Evolutionary conservation across 2,329 filamentous ascomycete species (phyloP), one percentile per base, ranked within the genome.

Genomic region (Exophiala viscosa): DNA sequence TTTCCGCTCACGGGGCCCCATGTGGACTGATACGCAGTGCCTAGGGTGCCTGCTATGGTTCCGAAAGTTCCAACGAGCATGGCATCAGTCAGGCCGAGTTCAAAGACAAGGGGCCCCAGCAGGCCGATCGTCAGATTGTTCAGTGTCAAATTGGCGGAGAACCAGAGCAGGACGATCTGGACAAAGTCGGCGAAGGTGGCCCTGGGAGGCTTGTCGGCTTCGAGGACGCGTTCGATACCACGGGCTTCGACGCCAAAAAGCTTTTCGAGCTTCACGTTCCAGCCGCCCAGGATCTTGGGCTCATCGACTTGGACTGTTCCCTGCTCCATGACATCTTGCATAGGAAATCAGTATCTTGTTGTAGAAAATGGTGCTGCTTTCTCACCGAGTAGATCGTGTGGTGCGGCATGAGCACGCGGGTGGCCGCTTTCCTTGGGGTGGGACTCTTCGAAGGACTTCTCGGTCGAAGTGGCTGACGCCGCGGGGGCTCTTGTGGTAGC

Each of bases 91-190:
- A 72, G 74, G 18, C 70, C 69, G 10, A 76, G 60, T 1, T 62
- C 59, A 49, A 71, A 66, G 1, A 70, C 65, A 7, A 73, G 50
- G 4, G 72, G 72, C 5, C 73, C 71, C 15, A 73, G 62, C n/a
- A 73, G 66, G 7, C 71, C 73, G 6, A 71, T 64, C 15, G 69
- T 64, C 20, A 74, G 66, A 45, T 74, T 75, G 54, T 71, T 73
- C 1, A 67, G 65, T 1, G 67, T 66, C 56, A 73, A 63, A 14
- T 68, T 66, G 62, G 70, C 70, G 35, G 69, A 70, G 41, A 71
- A 69, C 69, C 69, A 72, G 43, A 72, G 54, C 33, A 63, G 53
- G 38, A 63, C 54, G 54, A 67, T 67, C 42, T 65, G 63, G 33
- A 63, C 42, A 45, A 64, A 64, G 20, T 61, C 59, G 1, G 15